A percentile compares a stretch with the other conserved stretches of the same genome.
Conservation (phyloP, 306 rosid genomes). For the Prunus dulcis region DNA sequence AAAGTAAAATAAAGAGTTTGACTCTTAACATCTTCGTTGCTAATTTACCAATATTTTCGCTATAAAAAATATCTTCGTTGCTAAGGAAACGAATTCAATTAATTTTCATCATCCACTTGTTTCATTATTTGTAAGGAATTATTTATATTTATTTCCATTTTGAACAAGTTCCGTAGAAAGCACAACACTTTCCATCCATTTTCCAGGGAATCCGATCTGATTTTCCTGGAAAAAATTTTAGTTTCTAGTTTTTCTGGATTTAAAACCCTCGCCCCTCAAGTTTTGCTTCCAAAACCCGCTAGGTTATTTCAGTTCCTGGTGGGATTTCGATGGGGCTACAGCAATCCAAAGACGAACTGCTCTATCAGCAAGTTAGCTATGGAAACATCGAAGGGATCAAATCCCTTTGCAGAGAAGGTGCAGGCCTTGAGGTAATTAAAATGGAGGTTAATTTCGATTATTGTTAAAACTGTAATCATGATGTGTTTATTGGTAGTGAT, state of each 20-base stretch:
- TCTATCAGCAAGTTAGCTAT: slow-evolving; percentile 78
- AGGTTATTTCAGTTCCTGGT: not conserved
- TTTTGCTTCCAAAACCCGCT: not conserved
- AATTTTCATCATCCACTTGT: not conserved
- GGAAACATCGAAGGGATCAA: slow-evolving; percentile 77
- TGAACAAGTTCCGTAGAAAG: not conserved
- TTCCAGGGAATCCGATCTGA: not conserved
- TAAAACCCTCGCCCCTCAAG: not conserved
- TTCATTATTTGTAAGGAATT: not conserved
- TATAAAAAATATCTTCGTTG: not conserved
- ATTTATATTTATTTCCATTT: not conserved
- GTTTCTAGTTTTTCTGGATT: not conserved
- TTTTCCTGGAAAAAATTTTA: not conserved
- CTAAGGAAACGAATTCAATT: not conserved
- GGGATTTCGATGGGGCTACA: slow-evolving; percentile 69
- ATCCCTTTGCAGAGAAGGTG: slow-evolving; percentile 73
- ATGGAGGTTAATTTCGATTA: not conserved
- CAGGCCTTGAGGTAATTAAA: slow-evolving; percentile 72
- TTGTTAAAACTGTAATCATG: too few relatives aligned
- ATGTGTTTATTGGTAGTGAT: not conserved
- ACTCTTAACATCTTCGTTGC: not conserved
- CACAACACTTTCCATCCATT: not conserved
- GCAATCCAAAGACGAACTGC: slow-evolving; percentile 76
- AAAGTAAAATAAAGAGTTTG: too few relatives aligned
- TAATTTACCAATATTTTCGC: not conserved